These are phyloP conservation scores for Volvariella volvacea DNA, from an alignment of 1,284 basidiomycete species.

Conservation along the genomic window DNA sequence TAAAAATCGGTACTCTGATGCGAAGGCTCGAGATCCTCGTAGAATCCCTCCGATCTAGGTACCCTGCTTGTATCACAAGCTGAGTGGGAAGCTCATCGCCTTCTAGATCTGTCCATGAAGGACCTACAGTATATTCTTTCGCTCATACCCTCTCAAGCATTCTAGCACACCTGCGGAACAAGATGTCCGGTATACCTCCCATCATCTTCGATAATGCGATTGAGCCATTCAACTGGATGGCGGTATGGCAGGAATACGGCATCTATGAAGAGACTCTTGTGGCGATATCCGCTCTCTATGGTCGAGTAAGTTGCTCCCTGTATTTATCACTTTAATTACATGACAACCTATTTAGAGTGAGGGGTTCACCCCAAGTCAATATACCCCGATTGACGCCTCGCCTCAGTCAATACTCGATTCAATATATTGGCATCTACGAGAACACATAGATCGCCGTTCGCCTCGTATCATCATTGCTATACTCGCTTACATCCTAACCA, in stretches of 20 bases:
- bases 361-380: conserved; percentile 30
- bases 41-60: conserved; percentile 38
- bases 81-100: conserved; percentile 5
- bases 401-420: conserved; percentile 47
- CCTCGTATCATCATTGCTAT: conserved; percentile 37
- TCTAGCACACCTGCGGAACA: conserved; percentile 41
- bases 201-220: conserved; percentile 13
- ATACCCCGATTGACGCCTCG: conserved; percentile 32
- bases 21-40: conserved; percentile 57
- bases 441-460: conserved; percentile 46
- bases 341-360: conserved; percentile 28
- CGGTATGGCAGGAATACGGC: conserved; percentile 47
- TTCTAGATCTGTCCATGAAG: conserved; percentile 32
- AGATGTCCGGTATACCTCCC: conserved; percentile 31
- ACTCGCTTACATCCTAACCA: conserved; percentile 58
- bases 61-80: conserved; percentile 9
- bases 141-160: conserved; percentile 54
- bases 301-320: conserved; percentile 40
- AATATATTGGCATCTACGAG: conserved; percentile 44
- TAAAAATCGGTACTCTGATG: conserved; percentile 55
- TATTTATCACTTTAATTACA: neutral
- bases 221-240: conserved; percentile 27
- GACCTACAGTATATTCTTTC: conserved; percentile 57
- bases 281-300: conserved; percentile 47
- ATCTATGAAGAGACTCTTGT: conserved; percentile 42